Evolutionary conservation across 1,284 basidiomycete genomes (phyloP).

Genomic region (Heterobasidion occidentale): DNA sequence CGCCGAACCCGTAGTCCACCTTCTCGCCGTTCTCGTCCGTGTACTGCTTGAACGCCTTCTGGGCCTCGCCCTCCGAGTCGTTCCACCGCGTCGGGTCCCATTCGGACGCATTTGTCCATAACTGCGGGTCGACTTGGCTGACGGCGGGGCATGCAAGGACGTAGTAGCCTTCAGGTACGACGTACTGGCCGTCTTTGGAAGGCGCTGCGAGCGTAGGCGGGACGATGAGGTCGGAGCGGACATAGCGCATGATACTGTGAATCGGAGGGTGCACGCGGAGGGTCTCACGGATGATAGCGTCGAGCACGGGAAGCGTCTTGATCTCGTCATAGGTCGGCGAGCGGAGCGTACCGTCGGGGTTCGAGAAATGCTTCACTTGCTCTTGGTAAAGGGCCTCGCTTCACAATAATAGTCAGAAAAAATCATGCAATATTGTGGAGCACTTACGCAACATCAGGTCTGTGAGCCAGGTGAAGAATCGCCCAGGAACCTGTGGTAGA

Average conservation of each 20-base stretch:
- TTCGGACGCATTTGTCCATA: constrained; percentile 70
- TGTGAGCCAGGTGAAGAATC: constrained; percentile 84
- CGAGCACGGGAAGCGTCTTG: constrained; percentile 76
- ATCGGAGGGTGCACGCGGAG: constrained; percentile 90
- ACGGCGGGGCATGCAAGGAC: constrained; percentile 89
- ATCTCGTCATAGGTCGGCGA: constrained; percentile 86
- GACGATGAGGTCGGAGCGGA: constrained; percentile 78
- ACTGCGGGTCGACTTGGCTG: constrained; percentile 78
- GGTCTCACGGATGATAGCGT: constrained; percentile 89
- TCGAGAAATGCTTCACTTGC: constrained; percentile 79
- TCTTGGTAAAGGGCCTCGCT: constrained; percentile 83
- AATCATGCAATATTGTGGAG: neutral
- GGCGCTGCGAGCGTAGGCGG: constrained; percentile 78
- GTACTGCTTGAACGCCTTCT: constrained; percentile 69
- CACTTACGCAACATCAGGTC: constrained; percentile 70
- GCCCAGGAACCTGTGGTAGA: constrained; percentile 90
- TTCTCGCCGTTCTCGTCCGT: constrained; percentile 75
- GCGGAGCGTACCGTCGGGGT: constrained; percentile 75
- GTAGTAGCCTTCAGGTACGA: constrained; percentile 89
- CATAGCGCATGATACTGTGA: constrained; percentile 88
- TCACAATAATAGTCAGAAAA: neutral
- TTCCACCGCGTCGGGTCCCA: constrained; percentile 89
- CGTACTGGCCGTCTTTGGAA: constrained; percentile 63
- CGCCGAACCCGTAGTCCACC: constrained; percentile 94
- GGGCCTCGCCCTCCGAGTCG: constrained; percentile 71